Evolutionary conservation across 2,329 filamentous ascomycete species (phyloP).

Genomic region (Cercospora canescens): DNA sequence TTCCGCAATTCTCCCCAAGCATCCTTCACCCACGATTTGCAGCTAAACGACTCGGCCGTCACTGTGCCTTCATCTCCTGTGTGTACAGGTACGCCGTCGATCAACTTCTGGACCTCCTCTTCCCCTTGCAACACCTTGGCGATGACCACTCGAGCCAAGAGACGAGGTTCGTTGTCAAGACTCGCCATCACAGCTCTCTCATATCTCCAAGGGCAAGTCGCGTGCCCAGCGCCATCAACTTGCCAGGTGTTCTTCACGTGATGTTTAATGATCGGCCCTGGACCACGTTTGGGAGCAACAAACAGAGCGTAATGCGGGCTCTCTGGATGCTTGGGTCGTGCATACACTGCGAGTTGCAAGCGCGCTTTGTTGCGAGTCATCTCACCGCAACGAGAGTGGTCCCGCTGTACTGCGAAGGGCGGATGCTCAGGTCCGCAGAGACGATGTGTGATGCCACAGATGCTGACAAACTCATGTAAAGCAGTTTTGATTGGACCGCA

Average conservation of each 20-base stretch:
- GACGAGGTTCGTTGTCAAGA: conserved; percentile 5
- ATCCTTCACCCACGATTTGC: background rate
- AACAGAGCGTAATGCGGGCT: conserved; percentile 29
- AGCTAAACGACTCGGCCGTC: background rate
- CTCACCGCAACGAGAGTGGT: background rate
- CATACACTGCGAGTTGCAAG: conserved; percentile 28
- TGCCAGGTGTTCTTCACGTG: conserved; percentile 21
- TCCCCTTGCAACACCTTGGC: conserved; percentile 11
- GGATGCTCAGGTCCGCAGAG: background rate
- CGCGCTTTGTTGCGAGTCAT: conserved; percentile 24
- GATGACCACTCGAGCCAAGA: conserved; percentile 13
- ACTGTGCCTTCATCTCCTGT: background rate
- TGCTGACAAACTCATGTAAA: background rate
- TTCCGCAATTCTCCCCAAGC: background rate
- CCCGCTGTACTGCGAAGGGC: background rate
- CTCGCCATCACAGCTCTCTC: conserved; percentile 5
- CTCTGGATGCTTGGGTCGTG: conserved; percentile 25
- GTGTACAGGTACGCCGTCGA: background rate
- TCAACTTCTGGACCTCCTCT: background rate
- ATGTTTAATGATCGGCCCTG: conserved; percentile 13
- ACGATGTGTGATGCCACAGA: background rate
- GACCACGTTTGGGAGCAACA: conserved; percentile 19
- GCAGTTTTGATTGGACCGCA: background rate
- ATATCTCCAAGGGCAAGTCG: conserved; percentile 18
- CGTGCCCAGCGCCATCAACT: background rate